Conservation (phyloP, 768 basidiomycete species). For the Boletus huronensis region DNA sequence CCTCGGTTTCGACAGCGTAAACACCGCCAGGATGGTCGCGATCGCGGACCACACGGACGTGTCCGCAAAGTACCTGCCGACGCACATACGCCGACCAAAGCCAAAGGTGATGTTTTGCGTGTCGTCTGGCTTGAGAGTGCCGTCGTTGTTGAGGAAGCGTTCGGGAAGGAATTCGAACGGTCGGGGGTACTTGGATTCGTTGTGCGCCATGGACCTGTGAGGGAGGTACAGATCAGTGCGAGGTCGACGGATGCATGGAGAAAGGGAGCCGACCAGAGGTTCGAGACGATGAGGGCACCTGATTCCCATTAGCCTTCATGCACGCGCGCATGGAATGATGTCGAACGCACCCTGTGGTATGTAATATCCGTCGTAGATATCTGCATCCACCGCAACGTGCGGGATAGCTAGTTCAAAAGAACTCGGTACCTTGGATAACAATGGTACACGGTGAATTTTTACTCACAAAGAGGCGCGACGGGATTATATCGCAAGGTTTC, state of each 20-base stretch:
- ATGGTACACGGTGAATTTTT: background rate
- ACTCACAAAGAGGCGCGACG: slow-evolving; percentile 11
- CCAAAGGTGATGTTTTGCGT: slow-evolving; percentile 18
- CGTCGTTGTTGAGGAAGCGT: slow-evolving; percentile 33
- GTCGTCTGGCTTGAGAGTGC: slow-evolving; percentile 12
- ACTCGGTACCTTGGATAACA: background rate
- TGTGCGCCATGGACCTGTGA: slow-evolving; percentile 15
- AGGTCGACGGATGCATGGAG: background rate
- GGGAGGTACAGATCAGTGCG: background rate
- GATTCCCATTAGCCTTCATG: background rate
- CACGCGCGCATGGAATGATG: background rate
- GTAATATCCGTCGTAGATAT: slow-evolving; percentile 41
- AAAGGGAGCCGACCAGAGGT: slow-evolving; percentile 6
- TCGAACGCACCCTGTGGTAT: slow-evolving; percentile 41
- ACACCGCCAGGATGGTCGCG: slow-evolving; percentile 11
- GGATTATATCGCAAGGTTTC: slow-evolving; percentile 10
- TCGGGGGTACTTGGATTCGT: slow-evolving; percentile 32
- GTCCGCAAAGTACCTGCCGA: slow-evolving; percentile 22
- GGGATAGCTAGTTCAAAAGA: slow-evolving; percentile 19
- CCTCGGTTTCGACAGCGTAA: slow-evolving; percentile 2
- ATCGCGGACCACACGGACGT: slow-evolving; percentile 18
- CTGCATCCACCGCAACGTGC: slow-evolving; percentile 34
- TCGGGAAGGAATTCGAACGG: slow-evolving; percentile 39
- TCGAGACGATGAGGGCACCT: slow-evolving; percentile 9
- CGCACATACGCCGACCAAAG: slow-evolving; percentile 26